Evolutionary conservation across 2,329 filamentous ascomycete genomes (phyloP).

Genomic region (Rosellinia necatrix): DNA sequence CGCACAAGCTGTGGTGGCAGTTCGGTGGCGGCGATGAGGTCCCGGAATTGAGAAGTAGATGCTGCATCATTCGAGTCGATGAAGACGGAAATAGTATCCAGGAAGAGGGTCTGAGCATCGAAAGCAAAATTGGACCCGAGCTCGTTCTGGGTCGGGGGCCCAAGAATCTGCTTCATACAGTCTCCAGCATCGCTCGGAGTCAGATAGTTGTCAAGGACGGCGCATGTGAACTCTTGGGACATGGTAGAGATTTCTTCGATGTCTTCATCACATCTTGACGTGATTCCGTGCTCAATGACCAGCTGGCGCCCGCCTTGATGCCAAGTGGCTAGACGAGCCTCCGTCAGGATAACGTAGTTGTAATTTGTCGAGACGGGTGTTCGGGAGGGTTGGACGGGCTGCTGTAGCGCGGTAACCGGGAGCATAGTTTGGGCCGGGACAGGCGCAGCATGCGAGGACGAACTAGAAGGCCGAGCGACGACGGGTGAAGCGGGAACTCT

Average conservation of each 20-base stretch:
- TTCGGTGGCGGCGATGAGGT: slow-evolving; percentile 72
- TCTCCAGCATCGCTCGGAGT: slow-evolving; percentile 70
- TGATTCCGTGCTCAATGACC: slow-evolving; percentile 66
- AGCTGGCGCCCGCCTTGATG: slow-evolving; percentile 66
- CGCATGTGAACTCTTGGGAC: slow-evolving; percentile 83
- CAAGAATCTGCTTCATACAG: slow-evolving; percentile 75
- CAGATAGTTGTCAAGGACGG: slow-evolving; percentile 72
- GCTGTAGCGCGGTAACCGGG: slow-evolving; percentile 32
- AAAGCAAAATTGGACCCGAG: slow-evolving; percentile 53
- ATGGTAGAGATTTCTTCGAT: slow-evolving; percentile 69
- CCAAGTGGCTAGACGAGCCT: slow-evolving; percentile 72
- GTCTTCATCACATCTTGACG: slow-evolving; percentile 71
- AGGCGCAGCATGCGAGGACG: slow-evolving; percentile 43
- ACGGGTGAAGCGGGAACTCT: slow-evolving; percentile 42
- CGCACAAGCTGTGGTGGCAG: slow-evolving; percentile 77
- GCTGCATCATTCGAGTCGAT: slow-evolving; percentile 68
- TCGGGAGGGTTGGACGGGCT: slow-evolving; percentile 30
- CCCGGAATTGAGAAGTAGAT: slow-evolving; percentile 58
- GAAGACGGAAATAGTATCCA: slow-evolving; percentile 81
- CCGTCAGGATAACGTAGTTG: slow-evolving; percentile 76
- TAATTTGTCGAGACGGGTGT: slow-evolving; percentile 55
- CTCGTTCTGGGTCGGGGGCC: slow-evolving; percentile 56
- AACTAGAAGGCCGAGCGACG: slow-evolving; percentile 44
- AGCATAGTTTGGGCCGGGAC: slow-evolving; percentile 34
- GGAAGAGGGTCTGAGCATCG: slow-evolving; percentile 72